phyloP scores from a whole-genome alignment of 176 grass and related monocot genomes.

The Alopecurus myosuroides region DNA sequence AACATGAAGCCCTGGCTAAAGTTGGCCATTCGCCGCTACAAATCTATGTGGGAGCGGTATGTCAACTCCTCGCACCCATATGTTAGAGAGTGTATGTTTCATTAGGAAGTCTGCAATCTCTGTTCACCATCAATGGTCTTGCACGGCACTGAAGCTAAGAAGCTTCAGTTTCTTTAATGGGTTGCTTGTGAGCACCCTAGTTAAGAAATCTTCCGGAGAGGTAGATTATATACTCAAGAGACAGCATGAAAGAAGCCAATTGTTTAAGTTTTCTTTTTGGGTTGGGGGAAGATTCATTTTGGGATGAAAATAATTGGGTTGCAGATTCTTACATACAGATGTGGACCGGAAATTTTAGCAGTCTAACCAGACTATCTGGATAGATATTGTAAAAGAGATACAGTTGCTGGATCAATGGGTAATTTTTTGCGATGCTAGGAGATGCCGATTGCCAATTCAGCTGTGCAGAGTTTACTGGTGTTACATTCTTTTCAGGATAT shows the following conservation, averaged over 20 bases:
- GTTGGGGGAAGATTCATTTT: slow-evolving; percentile 62
- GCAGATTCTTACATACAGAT: slow-evolving; percentile 54
- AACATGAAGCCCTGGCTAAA: slow-evolving; percentile 99
- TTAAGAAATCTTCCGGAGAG: slow-evolving; percentile 47
- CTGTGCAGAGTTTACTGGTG: slow-evolving; percentile 30
- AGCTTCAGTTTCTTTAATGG: slow-evolving; percentile 38
- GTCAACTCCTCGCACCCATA: slow-evolving; percentile 59
- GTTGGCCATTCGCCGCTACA: slow-evolving; percentile 84
- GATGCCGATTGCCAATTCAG: slow-evolving; percentile 38
- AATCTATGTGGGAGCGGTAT: slow-evolving; percentile 83
- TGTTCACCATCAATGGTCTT: slow-evolving; percentile 28
- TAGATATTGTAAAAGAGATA: slow-evolving; percentile 59
- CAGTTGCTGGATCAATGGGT: slow-evolving; percentile 36
- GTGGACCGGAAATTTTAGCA: slow-evolving; percentile 42
- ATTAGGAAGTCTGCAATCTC: slow-evolving; percentile 45
- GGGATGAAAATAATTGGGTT: slow-evolving; percentile 60
- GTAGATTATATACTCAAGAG: slow-evolving; percentile 59
- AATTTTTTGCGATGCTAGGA: slow-evolving; percentile 37
- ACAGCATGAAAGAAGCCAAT: slow-evolving; percentile 51
- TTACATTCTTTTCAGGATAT: slow-evolving; percentile 43
- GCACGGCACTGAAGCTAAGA: slow-evolving; percentile 36
- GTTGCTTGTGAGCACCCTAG: slow-evolving; percentile 43
- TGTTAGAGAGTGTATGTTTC: slow-evolving; percentile 63
- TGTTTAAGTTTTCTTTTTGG: slow-evolving; percentile 58
- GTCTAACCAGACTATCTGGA: slow-evolving; percentile 58